Evolutionary conservation across 768 basidiomycete species (phyloP).

Genomic region (Mycena belliarum): DNA sequence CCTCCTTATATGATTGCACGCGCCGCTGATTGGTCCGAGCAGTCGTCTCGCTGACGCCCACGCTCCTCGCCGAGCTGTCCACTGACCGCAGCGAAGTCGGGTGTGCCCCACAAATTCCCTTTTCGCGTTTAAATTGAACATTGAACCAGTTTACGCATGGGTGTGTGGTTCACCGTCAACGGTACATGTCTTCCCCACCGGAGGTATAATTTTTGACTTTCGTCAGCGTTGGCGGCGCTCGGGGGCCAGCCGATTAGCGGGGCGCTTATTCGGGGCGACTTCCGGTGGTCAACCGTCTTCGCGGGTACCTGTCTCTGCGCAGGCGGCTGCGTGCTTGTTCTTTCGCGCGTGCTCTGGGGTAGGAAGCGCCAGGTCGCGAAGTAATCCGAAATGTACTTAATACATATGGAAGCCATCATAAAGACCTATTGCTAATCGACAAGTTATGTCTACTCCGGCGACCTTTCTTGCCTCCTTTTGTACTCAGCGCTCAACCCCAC

Average conservation of each 20-base stretch:
- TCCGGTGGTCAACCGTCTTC: slow-evolving; percentile 16
- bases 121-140: no score
- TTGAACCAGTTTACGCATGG: slow-evolving; percentile 11
- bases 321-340: slow-evolving; percentile 2
- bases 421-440: no score
- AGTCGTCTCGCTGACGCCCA: slow-evolving; percentile 14
- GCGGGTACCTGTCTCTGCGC: slow-evolving; percentile 3
- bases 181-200: neutral
- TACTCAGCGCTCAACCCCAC: no score
- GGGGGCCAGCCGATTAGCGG: slow-evolving; percentile 17
- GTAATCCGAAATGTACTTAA: no score
- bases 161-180: slow-evolving; percentile 15
- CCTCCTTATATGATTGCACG: no score
- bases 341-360: slow-evolving; percentile 3
- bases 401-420: no score
- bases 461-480: no score
- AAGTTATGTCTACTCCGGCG: no score
- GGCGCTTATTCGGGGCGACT: slow-evolving; percentile 7
- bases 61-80: slow-evolving; percentile 11
- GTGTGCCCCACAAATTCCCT: no score
- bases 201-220: neutral
- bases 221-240: slow-evolving; percentile 4
- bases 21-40: no score
- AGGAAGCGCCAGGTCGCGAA: no score
- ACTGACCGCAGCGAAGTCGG: slow-evolving; percentile 10